Evolutionary conservation across 1,284 basidiomycete species (phyloP).

Genomic region (Ceratobasidium sp.): DNA sequence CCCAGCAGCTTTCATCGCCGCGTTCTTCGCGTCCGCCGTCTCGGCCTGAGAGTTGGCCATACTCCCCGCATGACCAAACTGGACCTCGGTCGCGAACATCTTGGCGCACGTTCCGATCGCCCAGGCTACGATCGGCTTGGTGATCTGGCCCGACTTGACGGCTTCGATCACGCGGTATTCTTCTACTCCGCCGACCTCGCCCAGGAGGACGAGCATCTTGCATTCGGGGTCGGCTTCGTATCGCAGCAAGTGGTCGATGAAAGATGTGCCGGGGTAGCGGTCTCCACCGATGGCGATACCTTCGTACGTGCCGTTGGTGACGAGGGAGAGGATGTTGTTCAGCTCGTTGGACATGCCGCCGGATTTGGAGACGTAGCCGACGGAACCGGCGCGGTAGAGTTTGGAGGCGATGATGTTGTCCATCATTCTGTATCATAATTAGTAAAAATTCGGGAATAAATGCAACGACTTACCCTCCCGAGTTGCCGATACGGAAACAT

Average conservation of each 20-base stretch:
- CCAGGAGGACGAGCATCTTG: conserved; percentile 98
- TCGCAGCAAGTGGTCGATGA: conserved; percentile 95
- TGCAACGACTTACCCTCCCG: conserved; percentile 78
- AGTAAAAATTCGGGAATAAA: conserved; percentile 21
- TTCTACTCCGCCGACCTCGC: conserved; percentile 98
- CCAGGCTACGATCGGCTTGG: conserved; percentile 99
- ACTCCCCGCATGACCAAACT: conserved; percentile 98
- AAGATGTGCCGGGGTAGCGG: conserved; percentile 97
- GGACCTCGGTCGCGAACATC: conserved; percentile 99
- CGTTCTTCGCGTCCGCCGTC: conserved; percentile 98
- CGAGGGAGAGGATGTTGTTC: conserved; percentile 98
- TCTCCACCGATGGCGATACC: conserved; percentile 99
- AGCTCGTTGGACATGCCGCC: conserved; percentile 99
- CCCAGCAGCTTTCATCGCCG: conserved; percentile 93
- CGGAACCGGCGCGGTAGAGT: conserved; percentile 97
- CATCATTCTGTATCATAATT: conserved; percentile 82
- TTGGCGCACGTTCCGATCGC: conserved; percentile 99
- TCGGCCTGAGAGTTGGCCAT: conserved; percentile 98
- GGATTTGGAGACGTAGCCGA: conserved; percentile 99
- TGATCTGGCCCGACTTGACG: conserved; percentile 93
- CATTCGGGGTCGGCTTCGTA: conserved; percentile 98
- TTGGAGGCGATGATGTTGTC: conserved; percentile 99
- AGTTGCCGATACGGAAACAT: conserved; percentile 99
- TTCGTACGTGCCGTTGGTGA: conserved; percentile 99
- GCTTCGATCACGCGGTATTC: conserved; percentile 99